phyloP scores from a whole-genome alignment of 169 alveolate species.

The Plasmodium gaboni region DNA sequence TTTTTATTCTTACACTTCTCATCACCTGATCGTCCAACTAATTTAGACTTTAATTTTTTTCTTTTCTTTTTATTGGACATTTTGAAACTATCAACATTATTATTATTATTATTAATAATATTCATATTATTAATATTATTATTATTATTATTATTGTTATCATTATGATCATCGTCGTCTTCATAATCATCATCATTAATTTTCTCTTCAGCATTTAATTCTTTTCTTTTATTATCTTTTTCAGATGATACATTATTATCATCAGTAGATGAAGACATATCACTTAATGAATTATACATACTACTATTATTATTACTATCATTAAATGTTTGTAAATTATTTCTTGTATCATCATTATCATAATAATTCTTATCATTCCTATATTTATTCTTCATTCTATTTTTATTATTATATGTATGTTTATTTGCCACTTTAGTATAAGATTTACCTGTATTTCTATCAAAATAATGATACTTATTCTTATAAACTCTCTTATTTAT shows the following conservation, averaged over 20 bases:
- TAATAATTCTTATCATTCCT: background rate
- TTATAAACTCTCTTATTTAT: no score
- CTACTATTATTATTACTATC: slow-evolving; percentile 1
- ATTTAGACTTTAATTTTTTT: background rate
- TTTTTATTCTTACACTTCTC: background rate
- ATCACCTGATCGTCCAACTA: no score
- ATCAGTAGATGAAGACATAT: slow-evolving; percentile 35
- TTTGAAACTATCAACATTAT: background rate
- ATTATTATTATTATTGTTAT: background rate
- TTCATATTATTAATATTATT: slow-evolving; percentile 1
- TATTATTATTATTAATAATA: background rate
- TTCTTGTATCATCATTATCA: slow-evolving; percentile 20
- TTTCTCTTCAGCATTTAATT: slow-evolving; percentile 68
- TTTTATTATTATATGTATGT: background rate
- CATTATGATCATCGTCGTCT: background rate
- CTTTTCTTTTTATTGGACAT: background rate
- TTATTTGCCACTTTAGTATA: background rate
- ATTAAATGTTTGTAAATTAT: background rate
- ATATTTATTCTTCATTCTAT: slow-evolving; percentile 3
- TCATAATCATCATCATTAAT: slow-evolving; percentile 33
- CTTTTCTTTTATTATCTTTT: slow-evolving; percentile 61
- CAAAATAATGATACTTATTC: no score
- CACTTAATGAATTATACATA: background rate
- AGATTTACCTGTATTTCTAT: no score
- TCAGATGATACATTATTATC: slow-evolving; percentile 69